These are phyloP conservation scores for Phtheirospermum japonicum DNA, from an alignment of 257 asterid species.

Conservation along the genomic window DNA sequence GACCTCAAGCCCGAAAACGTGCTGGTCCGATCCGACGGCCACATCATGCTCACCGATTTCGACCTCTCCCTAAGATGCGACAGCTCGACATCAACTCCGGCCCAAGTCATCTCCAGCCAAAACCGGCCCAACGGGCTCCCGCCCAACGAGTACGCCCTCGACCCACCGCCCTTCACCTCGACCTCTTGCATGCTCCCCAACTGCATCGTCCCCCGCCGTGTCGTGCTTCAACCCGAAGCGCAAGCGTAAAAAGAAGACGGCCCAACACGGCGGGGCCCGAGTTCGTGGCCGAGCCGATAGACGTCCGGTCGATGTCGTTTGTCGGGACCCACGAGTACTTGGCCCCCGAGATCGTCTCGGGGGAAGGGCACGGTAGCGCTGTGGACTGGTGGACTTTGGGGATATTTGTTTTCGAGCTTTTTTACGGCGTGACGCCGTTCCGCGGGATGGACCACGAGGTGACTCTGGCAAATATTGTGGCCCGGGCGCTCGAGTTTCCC, in stretches of 20 bases:
- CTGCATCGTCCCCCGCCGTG: conserved; percentile 67
- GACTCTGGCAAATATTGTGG: conserved; percentile 63
- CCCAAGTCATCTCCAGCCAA: conserved; percentile 50
- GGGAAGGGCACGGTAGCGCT: conserved; percentile 84
- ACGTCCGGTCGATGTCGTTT: conserved; percentile 68
- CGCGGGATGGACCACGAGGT: conserved; percentile 64
- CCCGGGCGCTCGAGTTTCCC: conserved; percentile 53
- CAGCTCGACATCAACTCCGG: conserved; percentile 64
- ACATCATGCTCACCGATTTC: conserved; percentile 80
- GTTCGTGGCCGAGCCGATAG: conserved; percentile 67
- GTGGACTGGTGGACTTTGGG: conserved; percentile 95
- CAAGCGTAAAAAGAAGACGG: conserved; percentile 53
- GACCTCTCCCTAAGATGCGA: conserved; percentile 72
- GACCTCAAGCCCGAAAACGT: conserved; percentile 86
- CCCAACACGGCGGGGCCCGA: conserved; percentile 46
- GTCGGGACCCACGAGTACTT: conserved; percentile 85
- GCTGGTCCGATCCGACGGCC: conserved; percentile 72
- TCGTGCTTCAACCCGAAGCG: conserved; percentile 68
- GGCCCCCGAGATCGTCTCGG: conserved; percentile 83
- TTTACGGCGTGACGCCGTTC: conserved; percentile 66
- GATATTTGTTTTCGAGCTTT: conserved; percentile 57
- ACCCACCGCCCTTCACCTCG: conserved; percentile 47
- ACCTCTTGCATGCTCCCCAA: conserved; percentile 79
- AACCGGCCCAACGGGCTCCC: conserved; percentile 32
- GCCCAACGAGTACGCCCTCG: conserved; percentile 34